phyloP scores from a whole-genome alignment of 2,329 filamentous ascomycete genomes.

The Aspergillus fijiensis region DNA sequence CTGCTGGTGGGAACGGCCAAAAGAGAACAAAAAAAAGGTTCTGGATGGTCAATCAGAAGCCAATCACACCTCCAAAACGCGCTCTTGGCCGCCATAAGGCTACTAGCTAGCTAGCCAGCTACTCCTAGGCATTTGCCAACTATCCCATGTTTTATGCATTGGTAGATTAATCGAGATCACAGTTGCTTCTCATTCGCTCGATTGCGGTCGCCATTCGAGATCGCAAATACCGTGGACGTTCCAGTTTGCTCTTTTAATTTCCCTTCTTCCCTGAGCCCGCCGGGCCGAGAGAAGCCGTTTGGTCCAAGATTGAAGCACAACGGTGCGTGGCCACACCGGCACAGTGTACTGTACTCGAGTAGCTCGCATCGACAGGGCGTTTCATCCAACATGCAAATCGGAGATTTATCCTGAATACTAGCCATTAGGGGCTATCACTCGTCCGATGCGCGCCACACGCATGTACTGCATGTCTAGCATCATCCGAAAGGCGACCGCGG shows the following conservation, averaged over 20 bases:
- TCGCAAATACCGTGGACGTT: not conserved
- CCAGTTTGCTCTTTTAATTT: not conserved
- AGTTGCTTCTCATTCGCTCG: not conserved
- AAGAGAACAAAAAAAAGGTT: not conserved
- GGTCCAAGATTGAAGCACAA: not conserved
- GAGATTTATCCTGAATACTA: constrained; percentile 14
- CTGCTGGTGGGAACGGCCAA: not conserved
- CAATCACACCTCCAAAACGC: not conserved
- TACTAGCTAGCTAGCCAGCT: not conserved
- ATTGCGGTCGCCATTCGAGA: constrained; percentile 3
- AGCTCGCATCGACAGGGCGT: constrained; percentile 1
- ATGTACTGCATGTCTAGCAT: constrained; percentile 15
- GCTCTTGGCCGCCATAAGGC: constrained; percentile 7
- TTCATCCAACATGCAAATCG: constrained; percentile 14
- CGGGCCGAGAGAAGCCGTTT: constrained; percentile 12
- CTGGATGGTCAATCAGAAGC: not conserved
- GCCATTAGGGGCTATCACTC: not conserved
- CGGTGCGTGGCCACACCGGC: constrained; percentile 1
- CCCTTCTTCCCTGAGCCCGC: not conserved
- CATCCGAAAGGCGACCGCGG: constrained; percentile 1
- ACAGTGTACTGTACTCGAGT: no score
- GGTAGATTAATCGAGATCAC: not conserved
- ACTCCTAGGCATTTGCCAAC: not conserved
- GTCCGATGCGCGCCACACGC: constrained; percentile 7
- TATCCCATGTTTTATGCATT: no score